Conservation (phyloP, 1,139 yeast species). For the Groenewaldozyma sp. region DNA sequence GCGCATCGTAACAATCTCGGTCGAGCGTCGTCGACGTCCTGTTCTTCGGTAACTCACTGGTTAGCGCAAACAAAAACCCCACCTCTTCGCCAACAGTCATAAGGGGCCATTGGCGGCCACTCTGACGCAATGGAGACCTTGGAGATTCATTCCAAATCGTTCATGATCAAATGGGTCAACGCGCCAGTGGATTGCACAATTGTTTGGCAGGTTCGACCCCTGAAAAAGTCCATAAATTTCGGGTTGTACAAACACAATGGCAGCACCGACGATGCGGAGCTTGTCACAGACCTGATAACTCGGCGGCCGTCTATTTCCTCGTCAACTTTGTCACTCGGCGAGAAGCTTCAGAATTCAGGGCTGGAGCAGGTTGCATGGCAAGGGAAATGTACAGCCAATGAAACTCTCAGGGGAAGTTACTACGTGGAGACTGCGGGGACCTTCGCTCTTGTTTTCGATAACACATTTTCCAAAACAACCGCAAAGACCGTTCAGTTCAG, state of each 20-base stretch:
- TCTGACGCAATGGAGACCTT: conserved; percentile 65
- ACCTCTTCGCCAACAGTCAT: no score
- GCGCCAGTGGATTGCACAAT: conserved; percentile 59
- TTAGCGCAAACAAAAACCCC: no score
- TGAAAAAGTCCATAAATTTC: conserved; percentile 70
- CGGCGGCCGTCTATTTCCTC: conserved; percentile 8
- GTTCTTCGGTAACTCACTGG: no score
- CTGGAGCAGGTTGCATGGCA: conserved; percentile 28
- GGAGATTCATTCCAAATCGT: conserved; percentile 83
- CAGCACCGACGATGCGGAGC: conserved; percentile 7
- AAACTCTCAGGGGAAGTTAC: conserved; percentile 44
- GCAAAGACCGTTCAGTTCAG: conserved; percentile 75
- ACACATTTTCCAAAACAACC: conserved; percentile 78
- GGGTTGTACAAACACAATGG: conserved; percentile 40
- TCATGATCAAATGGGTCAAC: conserved; percentile 82
- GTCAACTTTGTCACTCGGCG: conserved; percentile 20
- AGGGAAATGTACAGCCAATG: conserved; percentile 31
- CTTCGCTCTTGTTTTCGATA: conserved; percentile 86
- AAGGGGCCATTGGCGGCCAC: no score
- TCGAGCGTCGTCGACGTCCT: no score
- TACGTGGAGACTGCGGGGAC: conserved; percentile 47
- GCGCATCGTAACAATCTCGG: no score
- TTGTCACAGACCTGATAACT: conserved; percentile 4
- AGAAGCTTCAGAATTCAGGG: conserved; percentile 27
- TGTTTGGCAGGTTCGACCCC: conserved; percentile 75